Base-by-base conservation (phyloP, 768 basidiomycete species). In the Boletus rubroflammeus region DNA sequence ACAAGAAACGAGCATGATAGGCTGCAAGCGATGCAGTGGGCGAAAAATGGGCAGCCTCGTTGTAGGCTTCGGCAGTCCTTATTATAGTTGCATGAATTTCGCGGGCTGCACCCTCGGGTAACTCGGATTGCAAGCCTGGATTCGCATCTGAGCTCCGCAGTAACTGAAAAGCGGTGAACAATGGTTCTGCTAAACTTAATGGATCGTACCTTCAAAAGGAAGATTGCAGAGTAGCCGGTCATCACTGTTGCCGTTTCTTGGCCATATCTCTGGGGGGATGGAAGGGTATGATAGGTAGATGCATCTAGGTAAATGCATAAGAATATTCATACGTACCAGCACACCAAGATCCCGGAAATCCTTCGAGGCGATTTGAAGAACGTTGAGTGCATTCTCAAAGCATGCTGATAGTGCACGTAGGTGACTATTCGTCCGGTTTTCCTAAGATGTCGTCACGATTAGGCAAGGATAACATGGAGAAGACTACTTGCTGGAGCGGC, bases 191-290 rank as follows among this genome's bases (percentile, higher is more conserved):
- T 39, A 32, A 32, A 32, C n/a, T 8, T 21, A 32, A n/a, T 60
- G 70, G 11, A 26, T 23, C 51, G 49, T 65, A 88, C 91, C 78
- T 79, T 85, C 59, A 93, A 74, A 58, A 93, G 72, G 65, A 90
- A 86, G 35, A 93, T 83, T 19, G 90, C 90, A 44, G 87, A 83
- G 63, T 93, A 93, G 25, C 89, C 91, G 19, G 87, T 88, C 90
- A 93, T 93, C 43, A 88, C 81, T 8, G 86, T 85, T 56, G 90
- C 82, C 5, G 88, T 86, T 66, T 93, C 90, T 73, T 93, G 91
- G 8, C 86, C 81, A 61, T 93, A 93, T 42, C 86, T 85, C 90
- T 92, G 66, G 48, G 44, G 44, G 31, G 63, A 34, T 41, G 29
- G 45, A 43, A 36, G 46, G 38, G 47, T 51, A 44, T 50, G 40